These are phyloP conservation scores for Gossypium turneri DNA, from an alignment of 345 rosid species.

Conservation along the genomic window DNA sequence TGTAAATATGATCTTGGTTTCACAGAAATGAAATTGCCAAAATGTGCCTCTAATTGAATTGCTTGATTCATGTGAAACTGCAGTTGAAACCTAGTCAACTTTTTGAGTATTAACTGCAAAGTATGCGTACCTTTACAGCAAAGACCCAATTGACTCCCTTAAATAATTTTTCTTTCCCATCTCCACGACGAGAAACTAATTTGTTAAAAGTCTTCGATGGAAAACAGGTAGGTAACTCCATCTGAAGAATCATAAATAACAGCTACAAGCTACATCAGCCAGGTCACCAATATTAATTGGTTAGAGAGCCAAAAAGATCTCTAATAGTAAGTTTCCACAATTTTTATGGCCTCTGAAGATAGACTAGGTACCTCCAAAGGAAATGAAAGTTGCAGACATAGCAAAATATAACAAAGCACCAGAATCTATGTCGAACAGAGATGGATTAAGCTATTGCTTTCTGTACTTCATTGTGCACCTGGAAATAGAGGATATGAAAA, in stretches of 20 bases:
- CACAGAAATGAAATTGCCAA: background rate
- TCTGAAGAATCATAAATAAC: slow-evolving; percentile 1
- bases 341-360: background rate
- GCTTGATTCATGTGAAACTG: background rate
- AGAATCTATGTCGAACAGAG: background rate
- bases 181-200: background rate
- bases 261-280: slow-evolving; percentile 13
- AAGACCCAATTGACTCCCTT: background rate
- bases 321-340: too few species aligned
- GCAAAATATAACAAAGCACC: background rate
- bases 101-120: background rate
- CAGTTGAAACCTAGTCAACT: background rate
- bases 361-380: background rate
- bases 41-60: background rate
- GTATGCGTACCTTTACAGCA: background rate
- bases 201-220: background rate
- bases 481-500: background rate
- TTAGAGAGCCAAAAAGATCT: too few species aligned
- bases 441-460: slow-evolving; percentile 11
- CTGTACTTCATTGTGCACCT: slow-evolving; percentile 11
- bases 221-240: background rate
- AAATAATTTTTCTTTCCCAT: background rate
- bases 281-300: background rate
- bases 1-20: background rate
- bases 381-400: background rate